phyloP scores from a whole-genome alignment of 495 filamentous ascomycete genomes.

The Aspergillus affinis region DNA sequence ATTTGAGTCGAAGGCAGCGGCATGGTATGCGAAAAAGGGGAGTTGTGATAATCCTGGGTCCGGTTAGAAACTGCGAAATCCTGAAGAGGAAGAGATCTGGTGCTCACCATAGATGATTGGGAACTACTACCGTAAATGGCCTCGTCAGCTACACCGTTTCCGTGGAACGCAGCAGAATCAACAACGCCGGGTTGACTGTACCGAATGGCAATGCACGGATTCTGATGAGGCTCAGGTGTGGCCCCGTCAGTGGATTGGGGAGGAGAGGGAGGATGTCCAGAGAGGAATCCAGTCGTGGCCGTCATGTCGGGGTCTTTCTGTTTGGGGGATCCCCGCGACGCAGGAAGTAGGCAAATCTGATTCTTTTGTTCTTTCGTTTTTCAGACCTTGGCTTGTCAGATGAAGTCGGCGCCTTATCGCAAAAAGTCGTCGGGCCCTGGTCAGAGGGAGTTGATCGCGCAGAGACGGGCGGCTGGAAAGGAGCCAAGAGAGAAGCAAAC shows the following conservation, averaged over 20 bases:
- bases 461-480: neutral
- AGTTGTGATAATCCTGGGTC: neutral
- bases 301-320: too few relatives aligned
- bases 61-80: neutral
- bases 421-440: neutral
- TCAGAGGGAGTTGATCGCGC: neutral
- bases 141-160: slow-evolving; percentile 2
- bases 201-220: slow-evolving; percentile 16
- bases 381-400: too few relatives aligned
- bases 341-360: too few relatives aligned
- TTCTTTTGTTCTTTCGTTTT: too few relatives aligned
- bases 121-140: slow-evolving; percentile 7
- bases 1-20: slow-evolving; percentile 11
- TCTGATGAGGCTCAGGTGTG: slow-evolving; percentile 15
- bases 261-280: slow-evolving; percentile 27
- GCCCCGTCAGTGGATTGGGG: slow-evolving; percentile 26
- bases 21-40: neutral
- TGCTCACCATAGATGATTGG: slow-evolving; percentile 16
- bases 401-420: too few relatives aligned
- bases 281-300: neutral
- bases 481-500: neutral
- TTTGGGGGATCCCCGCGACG: too few relatives aligned
- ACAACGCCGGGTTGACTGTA: slow-evolving; percentile 12
- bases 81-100: neutral
- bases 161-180: neutral